These are phyloP conservation scores for Coffea canephora DNA, from an alignment of 257 asterid species.

Conservation along the genomic window DNA sequence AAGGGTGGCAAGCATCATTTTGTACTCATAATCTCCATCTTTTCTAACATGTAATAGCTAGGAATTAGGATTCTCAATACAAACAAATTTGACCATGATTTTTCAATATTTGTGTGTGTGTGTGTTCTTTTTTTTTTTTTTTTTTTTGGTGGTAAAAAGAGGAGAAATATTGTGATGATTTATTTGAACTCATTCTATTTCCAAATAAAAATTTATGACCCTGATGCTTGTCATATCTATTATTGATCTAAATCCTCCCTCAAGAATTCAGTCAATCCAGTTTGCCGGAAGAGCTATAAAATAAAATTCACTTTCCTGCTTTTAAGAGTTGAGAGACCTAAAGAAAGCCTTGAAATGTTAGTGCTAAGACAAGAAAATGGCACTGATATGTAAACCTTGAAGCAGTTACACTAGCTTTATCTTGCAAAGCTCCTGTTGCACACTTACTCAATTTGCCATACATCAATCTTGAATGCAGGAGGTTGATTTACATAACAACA, in stretches of 20 bases:
- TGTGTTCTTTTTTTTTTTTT: too few species aligned
- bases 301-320: too few species aligned
- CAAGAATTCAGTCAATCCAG: too few species aligned
- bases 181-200: background rate
- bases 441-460: background rate
- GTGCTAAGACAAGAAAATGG: background rate
- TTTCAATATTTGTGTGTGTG: too few species aligned
- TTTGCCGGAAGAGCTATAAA: background rate
- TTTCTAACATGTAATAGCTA: background rate
- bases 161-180: background rate
- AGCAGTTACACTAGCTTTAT: background rate
- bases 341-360: background rate
- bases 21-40: too few species aligned
- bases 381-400: background rate
- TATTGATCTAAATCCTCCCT: too few species aligned
- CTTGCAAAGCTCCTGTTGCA: background rate
- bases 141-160: too few species aligned
- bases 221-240: background rate
- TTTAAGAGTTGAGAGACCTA: background rate
- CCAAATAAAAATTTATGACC: background rate
- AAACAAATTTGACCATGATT: background rate
- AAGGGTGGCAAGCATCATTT: too few species aligned
- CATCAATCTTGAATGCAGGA: constrained; percentile 58
- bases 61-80: background rate
- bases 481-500: constrained; percentile 74